phyloP scores from a whole-genome alignment of 176 grass and related monocot genomes.

The Oryza glaberrima region DNA sequence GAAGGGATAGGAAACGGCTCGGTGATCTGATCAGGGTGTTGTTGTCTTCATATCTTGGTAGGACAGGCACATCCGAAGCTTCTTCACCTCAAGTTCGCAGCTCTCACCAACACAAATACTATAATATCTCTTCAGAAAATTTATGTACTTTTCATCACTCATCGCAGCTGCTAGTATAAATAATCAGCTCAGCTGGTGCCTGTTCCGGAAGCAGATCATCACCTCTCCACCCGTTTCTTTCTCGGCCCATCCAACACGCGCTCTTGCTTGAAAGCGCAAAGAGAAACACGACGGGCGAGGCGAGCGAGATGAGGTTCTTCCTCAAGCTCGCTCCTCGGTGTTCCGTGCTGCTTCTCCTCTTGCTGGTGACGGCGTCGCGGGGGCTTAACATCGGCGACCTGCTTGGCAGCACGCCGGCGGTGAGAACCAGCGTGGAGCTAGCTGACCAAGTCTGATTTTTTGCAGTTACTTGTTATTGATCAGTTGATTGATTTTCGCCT shows the following conservation, averaged over 20 bases:
- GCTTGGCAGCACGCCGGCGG: slow-evolving; percentile 36
- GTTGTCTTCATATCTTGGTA: background rate
- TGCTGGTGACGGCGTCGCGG: slow-evolving; percentile 26
- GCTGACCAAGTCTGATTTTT: background rate
- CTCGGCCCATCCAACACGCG: slow-evolving; percentile 30
- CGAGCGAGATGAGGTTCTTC: slow-evolving; percentile 33
- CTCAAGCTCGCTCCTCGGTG: slow-evolving; percentile 32
- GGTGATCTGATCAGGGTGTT: background rate
- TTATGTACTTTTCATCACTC: background rate
- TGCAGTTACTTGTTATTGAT: background rate
- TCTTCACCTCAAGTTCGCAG: slow-evolving; percentile 4
- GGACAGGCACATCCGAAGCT: slow-evolving; percentile 11
- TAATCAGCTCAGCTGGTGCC: background rate
- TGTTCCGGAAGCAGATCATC: slow-evolving; percentile 6
- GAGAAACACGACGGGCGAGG: background rate
- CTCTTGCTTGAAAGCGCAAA: background rate
- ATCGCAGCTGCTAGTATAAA: slow-evolving; percentile 30
- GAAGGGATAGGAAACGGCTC: background rate
- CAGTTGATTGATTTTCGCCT: background rate
- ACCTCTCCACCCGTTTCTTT: slow-evolving; percentile 17
- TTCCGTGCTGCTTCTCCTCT: slow-evolving; percentile 38
- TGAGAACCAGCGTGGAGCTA: slow-evolving; percentile 11
- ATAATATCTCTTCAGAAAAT: slow-evolving; percentile 2
- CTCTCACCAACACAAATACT: slow-evolving; percentile 11
- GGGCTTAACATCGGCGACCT: slow-evolving; percentile 53